phyloP scores from a whole-genome alignment of 1,284 basidiomycete species.

The Cronartium quercuum region DNA sequence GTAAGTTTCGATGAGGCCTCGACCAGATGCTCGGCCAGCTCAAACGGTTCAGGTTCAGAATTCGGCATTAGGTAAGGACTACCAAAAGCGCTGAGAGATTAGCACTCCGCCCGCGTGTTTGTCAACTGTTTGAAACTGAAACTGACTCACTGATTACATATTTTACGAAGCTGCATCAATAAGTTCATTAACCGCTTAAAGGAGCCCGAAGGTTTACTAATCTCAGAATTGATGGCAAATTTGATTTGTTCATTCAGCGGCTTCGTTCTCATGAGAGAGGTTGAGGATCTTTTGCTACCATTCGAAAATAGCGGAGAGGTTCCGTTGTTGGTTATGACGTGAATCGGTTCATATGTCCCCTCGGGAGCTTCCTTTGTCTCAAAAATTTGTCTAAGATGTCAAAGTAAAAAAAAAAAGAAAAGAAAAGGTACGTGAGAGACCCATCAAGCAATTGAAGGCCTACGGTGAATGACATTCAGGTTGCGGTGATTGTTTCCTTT shows the following conservation, averaged over 20 bases:
- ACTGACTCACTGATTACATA: conserved; percentile 56
- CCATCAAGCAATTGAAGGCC: too few species aligned
- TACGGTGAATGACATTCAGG: too few species aligned
- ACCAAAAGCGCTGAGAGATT: neutral
- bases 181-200: conserved; percentile 60
- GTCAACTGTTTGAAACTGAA: neutral
- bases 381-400: conserved; percentile 4
- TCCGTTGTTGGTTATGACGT: conserved; percentile 50
- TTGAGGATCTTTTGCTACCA: conserved; percentile 48
- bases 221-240: conserved; percentile 29
- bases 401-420: neutral
- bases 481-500: too few species aligned
- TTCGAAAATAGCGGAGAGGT: conserved; percentile 46
- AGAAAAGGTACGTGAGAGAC: neutral
- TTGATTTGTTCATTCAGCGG: neutral
- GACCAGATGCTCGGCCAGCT: conserved; percentile 58
- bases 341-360: neutral
- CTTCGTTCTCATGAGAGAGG: conserved; percentile 10
- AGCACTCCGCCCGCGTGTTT: neutral
- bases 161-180: conserved; percentile 56
- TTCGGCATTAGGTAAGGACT: conserved; percentile 57
- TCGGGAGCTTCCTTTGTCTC: neutral
- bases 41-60: conserved; percentile 56
- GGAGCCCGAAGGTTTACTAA: conserved; percentile 8
- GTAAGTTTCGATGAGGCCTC: conserved; percentile 53